Base-by-base conservation (phyloP, 2,329 filamentous ascomycete species). In the Claviceps quebecensis region DNA sequence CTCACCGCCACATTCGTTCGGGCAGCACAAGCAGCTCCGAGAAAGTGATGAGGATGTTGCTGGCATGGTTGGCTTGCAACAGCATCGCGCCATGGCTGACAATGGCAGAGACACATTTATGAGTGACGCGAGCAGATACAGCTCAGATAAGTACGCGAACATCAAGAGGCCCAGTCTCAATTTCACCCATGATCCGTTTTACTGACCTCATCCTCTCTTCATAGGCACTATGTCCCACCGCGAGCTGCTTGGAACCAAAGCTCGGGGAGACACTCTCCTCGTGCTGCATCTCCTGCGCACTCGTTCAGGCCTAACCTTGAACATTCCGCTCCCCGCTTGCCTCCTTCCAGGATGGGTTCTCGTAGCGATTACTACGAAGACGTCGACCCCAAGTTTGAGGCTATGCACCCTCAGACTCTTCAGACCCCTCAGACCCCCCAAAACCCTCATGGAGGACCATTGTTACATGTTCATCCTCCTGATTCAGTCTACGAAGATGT, bases 351-450 rank as follows among this genome's bases (percentile, higher is more conserved):
- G 49, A 58, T 58, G 7, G 63, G 58, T 19, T 55, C 58, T 54
- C 65, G 56, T 47, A 69, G 61, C 59, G 69, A 77, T 55, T 97
- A 97, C 68, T 95, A 94, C 63, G 93, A 97, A 73, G 91, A 97
- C 64, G 81, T 95, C 13, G 89, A 95, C 57, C 89, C 91, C 45
- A 86, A 83, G 52, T 97, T 96, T 61, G 50, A 50, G 9, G 38
- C n/a, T 7, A 41, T 34, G 16, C 36, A 50, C 19, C 45, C 39
- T 29, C 50, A 43, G 22, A 85, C 81, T 36, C 76, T 54, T 26
- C 23, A 26, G 26, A 29, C 26, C 26, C 26, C 26, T 26, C 26
- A 26, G 26, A 29, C 26, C 19, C 45, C 39, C 19, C 50, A 43
- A 23, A 85, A 81, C 37, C 76, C 54, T 54, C 63, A 54, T 52